A percentile compares a stretch with the other conserved stretches of the same genome.
phyloP scores from a whole-genome alignment of 305 asterid species.

The Plantago coronopus region DNA sequence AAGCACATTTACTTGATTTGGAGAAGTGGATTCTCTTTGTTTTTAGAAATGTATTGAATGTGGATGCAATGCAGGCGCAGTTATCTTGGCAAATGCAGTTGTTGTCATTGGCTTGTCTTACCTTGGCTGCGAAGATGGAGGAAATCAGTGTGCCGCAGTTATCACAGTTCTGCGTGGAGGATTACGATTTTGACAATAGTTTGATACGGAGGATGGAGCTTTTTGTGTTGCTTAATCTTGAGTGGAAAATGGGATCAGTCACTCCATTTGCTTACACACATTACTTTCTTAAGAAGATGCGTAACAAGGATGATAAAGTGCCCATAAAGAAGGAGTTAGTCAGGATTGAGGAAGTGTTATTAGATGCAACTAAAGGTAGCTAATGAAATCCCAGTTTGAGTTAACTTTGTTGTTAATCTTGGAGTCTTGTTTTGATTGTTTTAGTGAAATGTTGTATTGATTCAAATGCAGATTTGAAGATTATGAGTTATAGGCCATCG shows the following conservation, averaged over 20 bases:
- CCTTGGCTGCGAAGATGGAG: slow-evolving; percentile 70
- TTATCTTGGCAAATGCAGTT: slow-evolving; percentile 45
- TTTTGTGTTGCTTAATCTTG: slow-evolving; percentile 49
- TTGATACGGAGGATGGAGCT: slow-evolving; percentile 52
- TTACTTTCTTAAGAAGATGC: slow-evolving; percentile 40
- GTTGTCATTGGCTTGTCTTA: slow-evolving; percentile 50
- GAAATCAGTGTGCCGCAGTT: slow-evolving; percentile 39
- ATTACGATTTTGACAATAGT: slow-evolving; percentile 37
- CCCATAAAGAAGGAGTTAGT: slow-evolving; percentile 18
- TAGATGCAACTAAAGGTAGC: slow-evolving; percentile 36
- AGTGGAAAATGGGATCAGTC: slow-evolving; percentile 47
- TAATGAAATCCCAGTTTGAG: not conserved
- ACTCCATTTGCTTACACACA: slow-evolving; percentile 51
- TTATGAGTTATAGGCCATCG: slow-evolving; percentile 45
- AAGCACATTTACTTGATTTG: too few species aligned
- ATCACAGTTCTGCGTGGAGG: slow-evolving; percentile 35
- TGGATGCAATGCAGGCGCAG: slow-evolving; percentile 26
- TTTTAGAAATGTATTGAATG: not conserved
- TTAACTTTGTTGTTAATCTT: not conserved
- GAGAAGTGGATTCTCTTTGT: too few species aligned
- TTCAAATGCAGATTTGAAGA: slow-evolving; percentile 42
- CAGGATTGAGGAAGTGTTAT: slow-evolving; percentile 26
- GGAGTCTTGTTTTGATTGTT: not conserved
- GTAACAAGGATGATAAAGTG: slow-evolving; percentile 13
- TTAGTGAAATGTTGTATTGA: not conserved